Evolutionary conservation across 352 stramenopile species (phyloP), one percentile per base, ranked within the genome.

Genomic region (Globisporangium viniferum): DNA sequence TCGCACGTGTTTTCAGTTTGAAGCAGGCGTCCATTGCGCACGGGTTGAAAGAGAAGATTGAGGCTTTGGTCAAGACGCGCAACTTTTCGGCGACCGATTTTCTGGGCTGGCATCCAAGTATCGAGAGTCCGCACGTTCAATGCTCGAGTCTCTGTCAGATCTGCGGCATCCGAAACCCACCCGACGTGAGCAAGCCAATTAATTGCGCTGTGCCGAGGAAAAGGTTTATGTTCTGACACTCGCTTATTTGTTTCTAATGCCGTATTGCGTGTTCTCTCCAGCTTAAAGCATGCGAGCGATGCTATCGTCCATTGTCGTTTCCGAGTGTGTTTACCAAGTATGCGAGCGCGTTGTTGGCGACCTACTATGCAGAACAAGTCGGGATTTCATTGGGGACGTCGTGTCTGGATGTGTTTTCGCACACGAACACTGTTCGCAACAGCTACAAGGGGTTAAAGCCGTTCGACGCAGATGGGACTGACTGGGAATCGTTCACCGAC

Each of bases 351-450:
- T 67, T 95, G 1, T 69, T 95, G 35, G 84, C 88, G 27, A 81
- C 79, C 22, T 90, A 86, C 62, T 93, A 95, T 53, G 82, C 82
- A 92, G 88, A 94, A 59, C 76, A 88, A 79, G 76, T 94, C 8
- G 86, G 85, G 24, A 80, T 95, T 31, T 67, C 80, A 2, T 77
- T 95, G 56, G 88, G 86, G n/a, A 78, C 78, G 22, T 86, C 77
- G 7, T 80, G 79, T 44, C 35, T 92, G 36, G 86, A 95, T 58
- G 86, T 94, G 0, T 92, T 95, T 72, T 68, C 72, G 8, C 86
- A 95, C 62, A 88, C 80, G 15, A 82, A 90, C 60, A 81, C 72
- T 2, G 75, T 95, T 18, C 82, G 88, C 14, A 64, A 67, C 24
- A 71, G 80, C 35, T 95, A 94, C 73, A 93, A 91, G 59, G 86